Evolutionary conservation across 2,329 filamentous ascomycete genomes (phyloP), one percentile per base, ranked within the genome.

Genomic region (Fusarium sp.): DNA sequence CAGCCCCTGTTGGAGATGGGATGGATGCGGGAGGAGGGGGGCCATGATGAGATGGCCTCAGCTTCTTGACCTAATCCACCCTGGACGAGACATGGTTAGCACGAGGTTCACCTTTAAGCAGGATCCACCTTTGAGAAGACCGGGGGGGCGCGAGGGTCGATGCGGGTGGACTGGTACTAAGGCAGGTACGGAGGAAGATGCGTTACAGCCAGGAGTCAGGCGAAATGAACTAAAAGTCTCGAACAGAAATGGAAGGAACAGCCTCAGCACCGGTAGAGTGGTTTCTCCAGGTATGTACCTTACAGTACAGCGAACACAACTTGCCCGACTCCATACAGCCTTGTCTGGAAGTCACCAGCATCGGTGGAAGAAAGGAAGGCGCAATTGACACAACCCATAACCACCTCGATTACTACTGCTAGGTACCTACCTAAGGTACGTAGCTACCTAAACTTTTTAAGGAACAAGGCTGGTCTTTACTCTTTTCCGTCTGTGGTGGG

Each of bases 21-120:
- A 76, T 63, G 73, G 71, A 74, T 69, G 74, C 74, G 75, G 75
- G 75, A 77, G 69, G 74, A 77, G 66, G 67, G 67, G 72, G 67
- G 50, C 58, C 60, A 73, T 64, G 62, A 54, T 68, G 46, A 49
- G 59, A 62, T 63, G 59, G 57, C 61, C 75, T 71, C 53, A 60
- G 46, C 67, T 69, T 40, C 59, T 71, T 67, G 21, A 65, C 60
- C 49, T 58, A 58, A 47, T 65, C 60, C 63, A 49, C 59, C 44
- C 38, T 58, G 72, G 73, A 64, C 50, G 62, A 56, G 66, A 59
- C 75, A 65, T 67, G 75, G 73, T 64, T 77, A 66, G 75, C 75
- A 77, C 75, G 75, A 76, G 72, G 73, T 70, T 75, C 67, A 43
- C 52, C 52, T 63, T 50, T 52, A 65, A 58, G 63, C 30, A 37